Conservation (phyloP, 2,329 filamentous ascomycete genomes). For the Fusarium avenaceum region DNA sequence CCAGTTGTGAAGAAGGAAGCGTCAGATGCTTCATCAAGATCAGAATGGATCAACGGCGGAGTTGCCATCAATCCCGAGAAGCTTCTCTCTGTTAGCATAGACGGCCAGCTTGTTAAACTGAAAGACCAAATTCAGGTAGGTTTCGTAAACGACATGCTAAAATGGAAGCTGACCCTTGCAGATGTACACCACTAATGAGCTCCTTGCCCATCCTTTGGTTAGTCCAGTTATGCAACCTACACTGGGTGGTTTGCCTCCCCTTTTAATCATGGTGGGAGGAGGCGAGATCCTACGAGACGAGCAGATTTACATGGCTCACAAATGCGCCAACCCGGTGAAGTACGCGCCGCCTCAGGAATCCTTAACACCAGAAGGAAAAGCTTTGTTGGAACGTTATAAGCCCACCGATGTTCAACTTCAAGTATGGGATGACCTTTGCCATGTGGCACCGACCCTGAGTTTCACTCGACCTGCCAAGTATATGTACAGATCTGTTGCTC, state of each 20-base stretch:
- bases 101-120: conserved; percentile 78
- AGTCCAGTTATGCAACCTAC: conserved; percentile 90
- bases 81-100: conserved; percentile 75
- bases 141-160: not conserved
- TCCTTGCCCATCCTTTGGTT: conserved; percentile 88
- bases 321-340: conserved; percentile 84
- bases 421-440: conserved; percentile 95
- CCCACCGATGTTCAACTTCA: conserved; percentile 95
- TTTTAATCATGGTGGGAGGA: conserved; percentile 88
- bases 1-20: conserved; percentile 50
- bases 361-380: conserved; percentile 73
- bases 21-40: conserved; percentile 39
- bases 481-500: conserved; percentile 93
- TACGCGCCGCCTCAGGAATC: conserved; percentile 78
- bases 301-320: conserved; percentile 95
- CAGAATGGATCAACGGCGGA: conserved; percentile 49
- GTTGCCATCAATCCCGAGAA: conserved; percentile 49
- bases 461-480: conserved; percentile 96
- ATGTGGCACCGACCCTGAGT: conserved; percentile 91
- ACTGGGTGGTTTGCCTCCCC: conserved; percentile 87
- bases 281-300: conserved; percentile 93
- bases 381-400: conserved; percentile 74
- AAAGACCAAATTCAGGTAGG: conserved; percentile 91
- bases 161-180: conserved; percentile 54
- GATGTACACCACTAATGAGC: conserved; percentile 84